These are phyloP conservation scores for Leucocoprinus sp. DNA, from an alignment of 768 basidiomycete genomes.

Conservation along the genomic window DNA sequence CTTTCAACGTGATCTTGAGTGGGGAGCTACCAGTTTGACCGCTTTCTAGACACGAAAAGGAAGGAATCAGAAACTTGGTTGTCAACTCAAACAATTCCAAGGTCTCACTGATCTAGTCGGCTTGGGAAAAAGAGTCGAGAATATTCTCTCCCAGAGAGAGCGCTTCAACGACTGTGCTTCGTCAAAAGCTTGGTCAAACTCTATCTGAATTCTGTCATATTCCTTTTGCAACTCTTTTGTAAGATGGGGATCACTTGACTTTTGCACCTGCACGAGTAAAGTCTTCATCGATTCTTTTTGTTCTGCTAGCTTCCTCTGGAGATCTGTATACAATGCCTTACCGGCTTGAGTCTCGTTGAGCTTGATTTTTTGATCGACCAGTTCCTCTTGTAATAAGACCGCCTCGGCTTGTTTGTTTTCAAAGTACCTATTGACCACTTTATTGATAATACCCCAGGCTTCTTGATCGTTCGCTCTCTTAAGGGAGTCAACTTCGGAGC, in stretches of 20 bases:
- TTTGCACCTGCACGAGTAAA: conserved; percentile 1
- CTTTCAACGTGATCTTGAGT: too few species aligned
- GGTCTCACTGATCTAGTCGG: not conserved
- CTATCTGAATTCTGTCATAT: conserved; percentile 1
- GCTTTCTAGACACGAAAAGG: not conserved
- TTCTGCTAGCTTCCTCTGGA: conserved; percentile 20
- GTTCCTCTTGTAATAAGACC: conserved; percentile 24
- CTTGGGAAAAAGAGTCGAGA: not conserved
- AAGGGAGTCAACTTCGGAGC: conserved; percentile 21
- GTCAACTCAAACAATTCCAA: not conserved
- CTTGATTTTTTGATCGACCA: conserved; percentile 20
- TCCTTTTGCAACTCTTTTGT: conserved; percentile 5
- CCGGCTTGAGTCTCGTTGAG: conserved; percentile 25
- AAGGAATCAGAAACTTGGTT: not conserved
- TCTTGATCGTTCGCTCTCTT: conserved; percentile 12
- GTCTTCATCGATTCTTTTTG: conserved; percentile 15
- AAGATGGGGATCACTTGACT: conserved; percentile 4
- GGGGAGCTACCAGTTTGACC: too few species aligned
- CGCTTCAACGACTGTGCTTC: conserved; percentile 6
- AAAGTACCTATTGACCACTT: conserved; percentile 10
- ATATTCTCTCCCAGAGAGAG: not conserved
- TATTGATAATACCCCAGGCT: conserved; percentile 22
- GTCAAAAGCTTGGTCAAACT: conserved; percentile 6
- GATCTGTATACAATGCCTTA: conserved; percentile 18
- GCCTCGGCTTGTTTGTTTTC: conserved; percentile 11